Conservation (phyloP, 768 basidiomycete species). For the Cyathus striatus region DNA sequence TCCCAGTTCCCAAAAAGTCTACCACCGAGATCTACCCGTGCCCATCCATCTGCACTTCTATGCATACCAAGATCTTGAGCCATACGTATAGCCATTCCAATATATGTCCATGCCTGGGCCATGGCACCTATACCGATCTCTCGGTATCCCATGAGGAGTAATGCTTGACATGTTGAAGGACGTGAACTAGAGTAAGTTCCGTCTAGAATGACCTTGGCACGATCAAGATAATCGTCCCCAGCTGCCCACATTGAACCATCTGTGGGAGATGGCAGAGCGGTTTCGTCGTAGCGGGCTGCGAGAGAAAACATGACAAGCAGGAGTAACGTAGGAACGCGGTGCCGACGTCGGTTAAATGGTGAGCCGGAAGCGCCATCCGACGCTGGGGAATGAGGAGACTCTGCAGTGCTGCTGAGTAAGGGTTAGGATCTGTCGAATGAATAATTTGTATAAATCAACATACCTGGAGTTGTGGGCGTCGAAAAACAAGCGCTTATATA, state of each 20-base stretch:
- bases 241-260: constrained; percentile 75
- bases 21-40: constrained; percentile 48
- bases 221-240: constrained; percentile 66
- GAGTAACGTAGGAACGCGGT: constrained; percentile 58
- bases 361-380: constrained; percentile 8
- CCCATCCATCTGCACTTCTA: constrained; percentile 76
- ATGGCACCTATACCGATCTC: constrained; percentile 88
- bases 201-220: constrained; percentile 65
- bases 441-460: constrained; percentile 7
- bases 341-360: constrained; percentile 33
- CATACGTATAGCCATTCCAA: constrained; percentile 90
- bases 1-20: constrained; percentile 55
- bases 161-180: constrained; percentile 71
- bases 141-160: constrained; percentile 77
- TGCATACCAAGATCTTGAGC: constrained; percentile 87
- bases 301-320: constrained; percentile 82
- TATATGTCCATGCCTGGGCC: constrained; percentile 83
- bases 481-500: constrained; percentile 68
- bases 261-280: constrained; percentile 28
- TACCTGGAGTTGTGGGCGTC: constrained; percentile 44
- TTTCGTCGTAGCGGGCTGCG: constrained; percentile 62
- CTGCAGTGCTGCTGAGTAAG: constrained; percentile 15
- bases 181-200: constrained; percentile 65
- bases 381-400: constrained; percentile 9
- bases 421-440: not conserved